Base-by-base conservation (phyloP, 2,329 filamentous ascomycete genomes). In the Fusarium buharicum region DNA sequence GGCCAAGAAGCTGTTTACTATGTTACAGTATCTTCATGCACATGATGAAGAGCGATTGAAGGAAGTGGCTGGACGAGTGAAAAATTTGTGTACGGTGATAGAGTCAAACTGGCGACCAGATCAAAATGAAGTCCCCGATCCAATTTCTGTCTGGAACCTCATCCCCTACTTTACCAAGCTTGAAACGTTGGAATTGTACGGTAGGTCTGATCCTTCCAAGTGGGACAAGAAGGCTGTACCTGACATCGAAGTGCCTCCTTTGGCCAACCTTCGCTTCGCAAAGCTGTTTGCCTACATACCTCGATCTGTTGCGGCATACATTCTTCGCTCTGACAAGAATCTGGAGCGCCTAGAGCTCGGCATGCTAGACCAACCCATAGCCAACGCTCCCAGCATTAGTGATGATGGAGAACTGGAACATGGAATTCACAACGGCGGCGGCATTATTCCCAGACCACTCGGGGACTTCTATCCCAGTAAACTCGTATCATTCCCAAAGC, bases 261-360 rank as follows among this genome's bases (percentile, higher is more conserved):
- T 68, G 3, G 12, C 16, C 0, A 30, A 27, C 2, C 48, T 69
- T 4, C 52, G 30, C 1, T 58, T 52, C n/a, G 54, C 43, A 6
- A 69, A 58, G 10, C 38, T 69, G 6, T 56, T 40, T 22, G 57
- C 17, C 1, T 65, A 66, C 4, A 43, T 69, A 6, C 63, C 66
- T 0, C 47, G 24, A 9, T 1, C 10, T 2, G 24, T 58, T 31
- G 20, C 33, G 3, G 4, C 24, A 3, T 69, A 57, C 34, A 8
- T 66, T 10, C 52, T 63, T 1, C 17, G 18, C n/a, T 60, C 60
- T 2, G 34, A 24, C 2, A 1, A 6, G 1, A 52, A 28, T 0
- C 45, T 68, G 0, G 38, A 68, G 4, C 40, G 52, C 0, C 3
- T 69, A 1, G 66, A 69, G 8, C 52, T 69, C 4, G 63, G 58